Evolutionary conservation across 108 stramenopile genomes (phyloP).

Genomic region (Hondaea fermentalgiana): DNA sequence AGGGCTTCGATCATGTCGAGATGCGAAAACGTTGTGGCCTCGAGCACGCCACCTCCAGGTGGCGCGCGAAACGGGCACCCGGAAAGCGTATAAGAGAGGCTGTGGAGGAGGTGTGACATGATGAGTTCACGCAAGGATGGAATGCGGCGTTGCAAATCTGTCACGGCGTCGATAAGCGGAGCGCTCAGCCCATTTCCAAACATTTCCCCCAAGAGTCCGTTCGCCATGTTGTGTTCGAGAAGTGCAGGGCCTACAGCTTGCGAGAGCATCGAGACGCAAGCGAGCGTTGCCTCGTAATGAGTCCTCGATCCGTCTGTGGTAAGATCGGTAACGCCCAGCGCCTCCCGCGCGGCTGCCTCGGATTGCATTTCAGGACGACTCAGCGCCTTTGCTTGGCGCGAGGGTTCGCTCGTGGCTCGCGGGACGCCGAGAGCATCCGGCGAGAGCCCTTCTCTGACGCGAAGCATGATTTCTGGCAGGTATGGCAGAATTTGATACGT

Average conservation of each 20-base stretch:
- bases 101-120: conserved; percentile 73
- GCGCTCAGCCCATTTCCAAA: conserved; percentile 73
- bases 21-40: background rate
- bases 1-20: background rate
- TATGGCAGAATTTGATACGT: conserved; percentile 53
- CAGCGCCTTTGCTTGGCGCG: conserved; percentile 23
- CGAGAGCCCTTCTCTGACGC: conserved; percentile 49
- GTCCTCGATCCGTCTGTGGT: background rate
- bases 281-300: conserved; percentile 46
- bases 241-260: conserved; percentile 70
- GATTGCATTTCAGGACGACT: conserved; percentile 26
- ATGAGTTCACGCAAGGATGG: conserved; percentile 60
- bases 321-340: conserved; percentile 5
- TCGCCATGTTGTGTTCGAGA: conserved; percentile 49
- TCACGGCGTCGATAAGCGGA: conserved; percentile 72
- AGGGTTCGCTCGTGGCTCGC: conserved; percentile 16
- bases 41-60: background rate
- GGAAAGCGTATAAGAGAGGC: conserved; percentile 66
- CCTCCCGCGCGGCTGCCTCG: conserved; percentile 10
- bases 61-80: conserved; percentile 39
- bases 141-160: conserved; percentile 62
- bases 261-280: conserved; percentile 79
- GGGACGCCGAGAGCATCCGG: background rate
- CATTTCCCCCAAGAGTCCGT: conserved; percentile 71
- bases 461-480: conserved; percentile 48